A percentile compares a stretch with the other conserved stretches of the same genome.
Evolutionary conservation across 495 filamentous ascomycete species (phyloP).

Genomic region (Trypethelium eluteriae): DNA sequence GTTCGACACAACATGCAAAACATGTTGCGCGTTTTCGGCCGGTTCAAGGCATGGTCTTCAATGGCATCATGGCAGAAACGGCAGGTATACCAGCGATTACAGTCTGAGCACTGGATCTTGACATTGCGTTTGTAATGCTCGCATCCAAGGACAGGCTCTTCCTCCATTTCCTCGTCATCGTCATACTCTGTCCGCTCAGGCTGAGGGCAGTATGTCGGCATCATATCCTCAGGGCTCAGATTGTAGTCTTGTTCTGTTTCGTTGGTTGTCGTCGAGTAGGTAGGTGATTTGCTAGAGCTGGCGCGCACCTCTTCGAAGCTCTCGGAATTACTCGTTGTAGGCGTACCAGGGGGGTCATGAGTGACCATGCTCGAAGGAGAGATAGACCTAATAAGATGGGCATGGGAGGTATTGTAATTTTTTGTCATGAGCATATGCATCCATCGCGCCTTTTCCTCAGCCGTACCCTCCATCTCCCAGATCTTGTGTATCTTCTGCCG

Average conservation of each 20-base stretch:
- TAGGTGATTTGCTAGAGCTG: slow-evolving; percentile 15
- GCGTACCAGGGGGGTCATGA: slow-evolving; percentile 27
- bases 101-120: slow-evolving; percentile 85
- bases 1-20: slow-evolving; percentile 92
- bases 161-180: slow-evolving; percentile 41
- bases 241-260: slow-evolving; percentile 50
- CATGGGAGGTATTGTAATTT: slow-evolving; percentile 47
- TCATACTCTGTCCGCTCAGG: slow-evolving; percentile 37
- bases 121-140: slow-evolving; percentile 92
- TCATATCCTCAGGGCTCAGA: slow-evolving; percentile 62
- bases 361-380: slow-evolving; percentile 14
- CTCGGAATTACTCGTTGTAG: slow-evolving; percentile 23
- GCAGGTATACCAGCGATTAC: slow-evolving; percentile 89
- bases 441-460: slow-evolving; percentile 67
- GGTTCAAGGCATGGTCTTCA: slow-evolving; percentile 74
- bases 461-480: slow-evolving; percentile 54
- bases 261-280: slow-evolving; percentile 31
- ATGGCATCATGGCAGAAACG: slow-evolving; percentile 87
- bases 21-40: slow-evolving; percentile 86
- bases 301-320: neutral
- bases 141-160: slow-evolving; percentile 59
- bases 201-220: slow-evolving; percentile 57
- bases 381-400: slow-evolving; percentile 9
- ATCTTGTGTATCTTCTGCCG: slow-evolving; percentile 72
- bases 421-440: slow-evolving; percentile 81